Evolutionary conservation across 2,329 filamentous ascomycete genomes (phyloP), one percentile per base, ranked within the genome.

Genomic region (Pseudogymnoascus sp.): DNA sequence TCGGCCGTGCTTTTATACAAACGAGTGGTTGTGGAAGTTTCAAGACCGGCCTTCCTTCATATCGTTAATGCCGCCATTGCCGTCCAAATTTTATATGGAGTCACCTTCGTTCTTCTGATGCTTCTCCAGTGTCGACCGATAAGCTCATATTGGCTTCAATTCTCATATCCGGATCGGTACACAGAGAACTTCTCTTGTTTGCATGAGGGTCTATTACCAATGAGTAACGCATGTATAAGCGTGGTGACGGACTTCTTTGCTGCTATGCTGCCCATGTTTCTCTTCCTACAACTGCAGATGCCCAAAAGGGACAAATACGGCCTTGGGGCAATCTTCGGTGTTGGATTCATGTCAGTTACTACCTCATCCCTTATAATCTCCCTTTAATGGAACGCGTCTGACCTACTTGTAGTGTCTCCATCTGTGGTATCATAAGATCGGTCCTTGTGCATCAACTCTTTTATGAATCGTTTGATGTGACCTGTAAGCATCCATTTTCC

Each of bases 301-400:
- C 45, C 45, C 9, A 52, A 52, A 52, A 18, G n/a, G 30, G 45
- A 52, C 45, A 52, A 52, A 52, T 52, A 52, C 26, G 45, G 45
- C 7, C 45, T 52, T 30, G 45, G 45, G n/a, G 45, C 45, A 30
- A 52, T 52, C n/a, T 52, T 52, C 45, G 45, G 45, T 2, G 45
- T 52, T 52, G 45, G 45, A 18, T 52, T 52, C 26, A 52, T 52
- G 45, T 52, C 18, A 52, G 45, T 52, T 48, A n/a, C 21, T 48
- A 28, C n/a, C 23, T 2, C 45, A 2, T 9, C 21, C 21, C 3
- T 19, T 30, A 5, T 12, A 21, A 21, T 21, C 9, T 18, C n/a
- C 21, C 28, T 52, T 15, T 52, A 13, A 12, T 52, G 45, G 9
- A 9, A 30, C 26, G 9, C 9, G 9, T n/a, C 45, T 52, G 5